phyloP scores from a whole-genome alignment of 2,329 filamentous ascomycete species.

The Trichoderma endophyticum region DNA sequence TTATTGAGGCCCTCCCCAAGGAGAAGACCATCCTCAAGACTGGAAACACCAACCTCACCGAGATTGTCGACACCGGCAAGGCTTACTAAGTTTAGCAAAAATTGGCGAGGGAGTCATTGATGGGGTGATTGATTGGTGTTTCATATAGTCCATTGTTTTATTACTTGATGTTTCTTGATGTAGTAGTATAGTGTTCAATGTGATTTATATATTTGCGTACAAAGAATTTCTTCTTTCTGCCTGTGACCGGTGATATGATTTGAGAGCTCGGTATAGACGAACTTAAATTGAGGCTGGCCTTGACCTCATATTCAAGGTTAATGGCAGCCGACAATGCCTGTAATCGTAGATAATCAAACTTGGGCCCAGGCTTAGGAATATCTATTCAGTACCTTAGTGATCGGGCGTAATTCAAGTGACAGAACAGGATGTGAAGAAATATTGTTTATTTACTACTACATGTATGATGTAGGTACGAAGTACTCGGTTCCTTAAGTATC shows the following conservation, averaged over 20 bases:
- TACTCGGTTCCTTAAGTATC: no score
- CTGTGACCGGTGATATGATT: background rate
- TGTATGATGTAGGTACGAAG: no score
- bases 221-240: accelerated
- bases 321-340: background rate
- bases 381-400: no score
- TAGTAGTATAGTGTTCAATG: background rate
- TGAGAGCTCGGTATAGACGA: background rate
- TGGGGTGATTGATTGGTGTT: background rate
- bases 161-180: background rate
- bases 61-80: constrained; percentile 22
- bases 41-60: constrained; percentile 39
- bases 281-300: background rate
- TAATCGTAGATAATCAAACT: background rate
- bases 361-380: no score
- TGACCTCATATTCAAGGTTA: background rate
- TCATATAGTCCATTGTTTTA: background rate
- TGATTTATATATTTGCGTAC: background rate
- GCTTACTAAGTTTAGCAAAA: constrained; percentile 19
- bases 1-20: constrained; percentile 38
- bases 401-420: no score
- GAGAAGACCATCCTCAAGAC: constrained; percentile 43
- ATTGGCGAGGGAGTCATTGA: background rate
- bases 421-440: background rate
- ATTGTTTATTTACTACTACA: no score